phyloP scores from a whole-genome alignment of 257 asterid genomes.

The Solanum pinnatisectum region DNA sequence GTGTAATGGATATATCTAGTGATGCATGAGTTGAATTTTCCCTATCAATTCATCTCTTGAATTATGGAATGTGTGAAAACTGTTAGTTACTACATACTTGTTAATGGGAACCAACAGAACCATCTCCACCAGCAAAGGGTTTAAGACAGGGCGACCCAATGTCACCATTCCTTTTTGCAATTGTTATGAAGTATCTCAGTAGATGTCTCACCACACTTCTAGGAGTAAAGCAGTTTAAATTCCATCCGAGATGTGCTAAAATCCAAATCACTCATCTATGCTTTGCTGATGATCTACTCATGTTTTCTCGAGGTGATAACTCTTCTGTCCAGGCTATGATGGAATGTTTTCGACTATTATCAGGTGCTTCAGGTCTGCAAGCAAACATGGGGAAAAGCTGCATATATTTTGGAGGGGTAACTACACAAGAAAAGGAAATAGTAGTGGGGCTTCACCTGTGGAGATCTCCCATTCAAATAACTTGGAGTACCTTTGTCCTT shows the following conservation, averaged over 20 bases:
- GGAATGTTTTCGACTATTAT: too few relatives aligned
- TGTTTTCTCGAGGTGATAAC: neutral
- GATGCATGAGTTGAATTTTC: neutral
- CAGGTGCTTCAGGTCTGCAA: neutral
- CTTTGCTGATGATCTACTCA: neutral
- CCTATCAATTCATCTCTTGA: neutral
- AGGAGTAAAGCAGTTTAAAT: too few relatives aligned
- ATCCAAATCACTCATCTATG: neutral
- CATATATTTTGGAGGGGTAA: neutral
- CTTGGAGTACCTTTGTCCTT: neutral
- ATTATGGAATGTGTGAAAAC: neutral
- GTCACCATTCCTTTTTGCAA: neutral
- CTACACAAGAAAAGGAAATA: neutral
- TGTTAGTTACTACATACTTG: too few relatives aligned
- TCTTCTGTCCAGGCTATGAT: too few relatives aligned
- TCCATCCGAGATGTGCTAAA: neutral
- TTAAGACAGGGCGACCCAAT: neutral
- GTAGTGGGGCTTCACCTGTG: neutral
- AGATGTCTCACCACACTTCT: too few relatives aligned
- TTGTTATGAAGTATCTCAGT: neutral
- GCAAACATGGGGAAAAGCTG: neutral
- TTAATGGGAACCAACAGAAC: neutral
- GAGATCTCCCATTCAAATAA: neutral
- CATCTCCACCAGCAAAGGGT: too few relatives aligned
- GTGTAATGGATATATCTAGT: neutral